These are phyloP conservation scores for Pyrenochaeta sp. DNA, from an alignment of 2,329 filamentous ascomycete genomes.

Conservation along the genomic window DNA sequence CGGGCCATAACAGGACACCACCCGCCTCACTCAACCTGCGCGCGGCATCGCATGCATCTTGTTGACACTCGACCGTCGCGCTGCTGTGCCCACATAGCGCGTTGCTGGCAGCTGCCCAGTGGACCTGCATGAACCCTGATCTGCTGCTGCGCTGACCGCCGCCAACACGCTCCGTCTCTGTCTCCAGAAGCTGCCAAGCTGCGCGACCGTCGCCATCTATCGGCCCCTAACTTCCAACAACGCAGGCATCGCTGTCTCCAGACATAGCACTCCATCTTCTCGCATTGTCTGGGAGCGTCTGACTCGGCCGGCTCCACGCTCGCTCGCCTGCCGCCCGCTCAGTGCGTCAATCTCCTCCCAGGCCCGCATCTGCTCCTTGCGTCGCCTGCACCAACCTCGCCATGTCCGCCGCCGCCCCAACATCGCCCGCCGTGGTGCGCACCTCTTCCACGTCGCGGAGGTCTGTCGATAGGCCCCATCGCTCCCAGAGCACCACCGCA, in stretches of 20 bases:
- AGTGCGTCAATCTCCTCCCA: conserved; percentile 25
- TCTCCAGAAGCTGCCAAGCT: conserved; percentile 17
- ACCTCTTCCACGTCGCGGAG: conserved; percentile 41
- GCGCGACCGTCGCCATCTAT: conserved; percentile 14
- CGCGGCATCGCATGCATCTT: neutral
- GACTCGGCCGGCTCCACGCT: conserved; percentile 25
- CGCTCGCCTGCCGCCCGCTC: conserved; percentile 14
- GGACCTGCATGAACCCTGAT: conserved; percentile 16
- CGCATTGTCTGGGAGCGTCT: conserved; percentile 9
- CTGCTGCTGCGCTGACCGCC: conserved; percentile 5
- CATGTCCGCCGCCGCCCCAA: conserved; percentile 49
- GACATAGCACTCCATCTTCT: conserved; percentile 18
- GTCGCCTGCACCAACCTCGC: conserved; percentile 29
- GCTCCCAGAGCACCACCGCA: conserved; percentile 47
- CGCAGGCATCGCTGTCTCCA: conserved; percentile 9
- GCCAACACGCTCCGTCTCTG: conserved; percentile 13
- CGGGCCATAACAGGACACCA: conserved; percentile 6
- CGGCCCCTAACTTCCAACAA: conserved; percentile 22
- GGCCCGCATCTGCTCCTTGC: conserved; percentile 38
- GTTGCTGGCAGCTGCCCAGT: conserved; percentile 13
- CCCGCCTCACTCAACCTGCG: neutral
- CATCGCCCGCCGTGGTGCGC: conserved; percentile 55
- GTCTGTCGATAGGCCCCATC: conserved; percentile 45
- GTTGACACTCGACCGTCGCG: conserved; percentile 6
- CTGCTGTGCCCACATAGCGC: conserved; percentile 13